Evolutionary conservation across 805 yeast species (phyloP), one percentile per base, ranked within the genome.

Genomic region (Saccharomycopsis sp.): DNA sequence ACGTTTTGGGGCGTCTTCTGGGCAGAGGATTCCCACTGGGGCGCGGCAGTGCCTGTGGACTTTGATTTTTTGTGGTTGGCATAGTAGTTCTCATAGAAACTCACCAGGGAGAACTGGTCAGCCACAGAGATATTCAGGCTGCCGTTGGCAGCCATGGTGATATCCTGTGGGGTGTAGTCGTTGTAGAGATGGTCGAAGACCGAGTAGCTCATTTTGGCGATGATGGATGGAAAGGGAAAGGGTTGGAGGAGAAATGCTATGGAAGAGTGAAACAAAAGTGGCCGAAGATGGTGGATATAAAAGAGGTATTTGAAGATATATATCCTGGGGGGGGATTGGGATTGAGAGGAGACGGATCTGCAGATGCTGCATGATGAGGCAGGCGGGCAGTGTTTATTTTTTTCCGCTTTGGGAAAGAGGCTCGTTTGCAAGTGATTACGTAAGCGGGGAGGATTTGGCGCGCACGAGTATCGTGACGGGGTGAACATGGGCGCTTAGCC

Each of bases 51-150:
- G 21, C 21, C 21, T 5, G 21, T 16, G 16, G 48, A 44, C 21
- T 44, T 44, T 4, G 48, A 44, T 44, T 44, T 44, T 20, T 44
- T 44, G 21, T 44, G 48, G 12, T 44, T 44, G 21, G 48, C 48
- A 44, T 44, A 44, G 48, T 44, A 44, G 16, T 44, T 44, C 48
- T 44, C 48, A 44, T 44, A 44, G 21, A 44, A 44, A 12, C 21
- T 18, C 21, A 44, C 48, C 9, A 20, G 21, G 16, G 48, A 44
- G 48, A 44, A 44, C 48, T 44, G 18, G 18, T 44, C 48, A 5
- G 9, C 37, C 9, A 12, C 37, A 29, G 37, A n/a, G n/a, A n/a
- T n/a, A n/a, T n/a, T n/a, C n/a, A n/a, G n/a, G n/a, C n/a, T n/a
- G n/a, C 15, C 44, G n/a, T 37, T 44, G 8, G 18, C 21, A 5